Evolutionary conservation across 208 protist genomes (phyloP), one percentile per base, ranked within the genome.

Genomic region (Trypanosoma platydactyli): DNA sequence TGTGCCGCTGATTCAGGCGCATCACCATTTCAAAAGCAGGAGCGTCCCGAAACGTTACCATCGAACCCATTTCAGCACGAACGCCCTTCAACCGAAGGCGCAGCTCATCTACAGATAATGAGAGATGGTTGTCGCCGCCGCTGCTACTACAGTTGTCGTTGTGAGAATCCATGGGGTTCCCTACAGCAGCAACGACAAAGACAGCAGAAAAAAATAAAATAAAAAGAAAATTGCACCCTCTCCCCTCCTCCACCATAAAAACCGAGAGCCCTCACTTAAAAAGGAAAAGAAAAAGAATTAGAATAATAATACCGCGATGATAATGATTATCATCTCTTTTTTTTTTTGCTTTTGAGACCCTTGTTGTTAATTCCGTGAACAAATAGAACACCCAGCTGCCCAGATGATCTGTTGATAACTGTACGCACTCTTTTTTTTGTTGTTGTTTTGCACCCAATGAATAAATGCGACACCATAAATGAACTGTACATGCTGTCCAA

Each of bases 11-110:
- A 25, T 72, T 76, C 25, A 83, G 54, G 30, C 68, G 71, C 73
- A 77, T 83, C 54, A 83, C 71, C 59, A 83, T 77, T 51, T 83
- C 71, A 58, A 83, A 72, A 0, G 77, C 67, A 2, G 77, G 68
- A 9, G 67, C 63, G 49, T 83, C 77, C 30, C 77, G 77, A 57
- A 76, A 79, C 2, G 55, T 44, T 15, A 83, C 61, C 27, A 83
- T 52, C 16, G 71, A 75, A 24, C 77, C 77, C 44, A 29, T 0
- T 52, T 83, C 72, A 15, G 45, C 68, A 22, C 55, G 42, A 60
- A 79, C 68, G 42, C 77, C 77, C 42, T 67, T 62, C 22, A 77
- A 49, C 30, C 60, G 35, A 15, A 27, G 49, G 46, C 61, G 55
- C 16, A 68, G 29, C 30, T 51, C 61, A 50, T 68, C 55, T 1